Evolutionary conservation across 1,139 yeast genomes (phyloP).

Genomic region (Yamadazyma triangularis): DNA sequence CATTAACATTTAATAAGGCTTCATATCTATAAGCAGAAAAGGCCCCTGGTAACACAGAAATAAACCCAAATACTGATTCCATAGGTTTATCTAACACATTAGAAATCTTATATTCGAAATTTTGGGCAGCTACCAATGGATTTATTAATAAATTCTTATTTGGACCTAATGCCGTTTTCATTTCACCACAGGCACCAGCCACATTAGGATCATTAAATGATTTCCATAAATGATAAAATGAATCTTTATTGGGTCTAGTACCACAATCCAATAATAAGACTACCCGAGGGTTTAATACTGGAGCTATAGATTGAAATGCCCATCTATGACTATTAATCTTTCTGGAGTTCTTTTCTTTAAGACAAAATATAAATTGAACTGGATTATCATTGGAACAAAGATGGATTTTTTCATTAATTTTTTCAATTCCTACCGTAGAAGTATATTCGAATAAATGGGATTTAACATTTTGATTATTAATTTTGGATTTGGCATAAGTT

Average conservation of each 20-base stretch:
- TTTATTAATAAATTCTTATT: constrained; percentile 52
- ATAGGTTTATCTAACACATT: constrained; percentile 80
- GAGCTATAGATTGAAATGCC: constrained; percentile 80
- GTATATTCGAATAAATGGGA: constrained; percentile 81
- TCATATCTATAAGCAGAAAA: constrained; percentile 77
- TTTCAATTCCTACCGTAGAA: constrained; percentile 68
- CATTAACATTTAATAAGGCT: constrained; percentile 63
- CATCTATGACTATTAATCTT: constrained; percentile 83
- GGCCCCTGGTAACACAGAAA: constrained; percentile 81
- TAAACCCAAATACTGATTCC: constrained; percentile 80
- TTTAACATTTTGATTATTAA: constrained; percentile 63
- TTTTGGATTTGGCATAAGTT: constrained; percentile 75
- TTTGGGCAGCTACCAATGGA: constrained; percentile 81
- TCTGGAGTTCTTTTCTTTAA: constrained; percentile 70
- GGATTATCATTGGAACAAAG: constrained; percentile 62
- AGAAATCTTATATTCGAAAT: constrained; percentile 79
- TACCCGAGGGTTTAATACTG: constrained; percentile 64
- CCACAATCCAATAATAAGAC: constrained; percentile 77
- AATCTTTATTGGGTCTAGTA: constrained; percentile 66
- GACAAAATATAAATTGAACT: constrained; percentile 69
- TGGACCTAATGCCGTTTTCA: constrained; percentile 63
- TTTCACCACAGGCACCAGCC: constrained; percentile 91
- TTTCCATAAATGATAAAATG: constrained; percentile 76
- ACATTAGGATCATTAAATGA: constrained; percentile 67
- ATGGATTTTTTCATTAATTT: constrained; percentile 48